phyloP scores from a whole-genome alignment of 768 basidiomycete species.

The Phlegmacium glaucopus region DNA sequence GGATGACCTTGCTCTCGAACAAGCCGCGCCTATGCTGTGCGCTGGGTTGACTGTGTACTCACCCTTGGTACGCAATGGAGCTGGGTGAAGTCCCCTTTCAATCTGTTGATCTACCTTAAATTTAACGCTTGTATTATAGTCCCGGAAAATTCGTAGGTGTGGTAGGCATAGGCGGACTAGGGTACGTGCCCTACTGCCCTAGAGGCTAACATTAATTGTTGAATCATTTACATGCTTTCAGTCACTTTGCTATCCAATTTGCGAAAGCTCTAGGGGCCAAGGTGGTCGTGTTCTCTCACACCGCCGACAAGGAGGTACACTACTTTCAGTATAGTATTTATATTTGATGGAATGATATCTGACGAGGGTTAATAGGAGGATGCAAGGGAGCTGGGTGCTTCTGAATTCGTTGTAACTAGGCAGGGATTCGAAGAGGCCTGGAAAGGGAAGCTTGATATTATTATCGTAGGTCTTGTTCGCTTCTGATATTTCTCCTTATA shows the following conservation, averaged over 20 bases:
- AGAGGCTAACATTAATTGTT: background rate
- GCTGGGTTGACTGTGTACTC: slow-evolving; percentile 64
- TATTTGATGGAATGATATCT: background rate
- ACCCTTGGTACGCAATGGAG: slow-evolving; percentile 50
- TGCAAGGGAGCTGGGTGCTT: slow-evolving; percentile 55
- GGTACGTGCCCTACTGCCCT: slow-evolving; percentile 18
- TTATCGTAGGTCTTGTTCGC: slow-evolving; percentile 32
- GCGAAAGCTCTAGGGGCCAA: slow-evolving; percentile 48
- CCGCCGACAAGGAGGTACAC: slow-evolving; percentile 38
- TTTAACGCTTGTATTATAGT: slow-evolving; percentile 26
- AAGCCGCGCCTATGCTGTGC: slow-evolving; percentile 64
- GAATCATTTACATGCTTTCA: background rate
- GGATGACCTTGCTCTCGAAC: slow-evolving; percentile 42
- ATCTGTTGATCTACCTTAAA: background rate
- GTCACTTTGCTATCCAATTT: slow-evolving; percentile 33
- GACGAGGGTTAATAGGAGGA: slow-evolving; percentile 35
- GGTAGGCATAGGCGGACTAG: slow-evolving; percentile 63
- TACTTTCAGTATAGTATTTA: background rate
- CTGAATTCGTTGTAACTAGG: slow-evolving; percentile 45
- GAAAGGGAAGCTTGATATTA: slow-evolving; percentile 44
- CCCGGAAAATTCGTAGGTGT: slow-evolving; percentile 65
- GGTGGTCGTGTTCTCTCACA: slow-evolving; percentile 58
- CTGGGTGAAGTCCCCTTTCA: slow-evolving; percentile 22
- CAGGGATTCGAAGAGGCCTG: slow-evolving; percentile 36
- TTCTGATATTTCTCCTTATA: background rate